Percentiles rank a stretch among this genome's conserved stretches.
These are phyloP conservation scores for Elsinoe fawcettii DNA, from an alignment of 2,329 filamentous ascomycete genomes.

Conservation along the genomic window DNA sequence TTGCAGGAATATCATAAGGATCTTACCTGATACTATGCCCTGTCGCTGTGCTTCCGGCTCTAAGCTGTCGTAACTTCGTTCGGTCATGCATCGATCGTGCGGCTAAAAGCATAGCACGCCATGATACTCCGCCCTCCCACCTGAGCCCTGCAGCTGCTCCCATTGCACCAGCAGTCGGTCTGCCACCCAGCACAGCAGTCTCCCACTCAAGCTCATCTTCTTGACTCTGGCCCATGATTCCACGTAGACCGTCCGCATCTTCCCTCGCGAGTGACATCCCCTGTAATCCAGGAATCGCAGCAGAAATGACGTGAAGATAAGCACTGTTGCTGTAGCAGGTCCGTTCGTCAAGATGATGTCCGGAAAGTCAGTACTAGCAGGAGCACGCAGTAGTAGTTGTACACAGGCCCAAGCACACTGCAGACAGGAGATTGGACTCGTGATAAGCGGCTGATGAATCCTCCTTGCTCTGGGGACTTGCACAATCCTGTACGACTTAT, in stretches of 20 bases:
- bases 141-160: constrained; percentile 47
- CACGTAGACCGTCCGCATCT: constrained; percentile 72
- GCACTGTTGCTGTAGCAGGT: constrained; percentile 76
- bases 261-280: constrained; percentile 36
- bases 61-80: not conserved
- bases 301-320: constrained; percentile 52
- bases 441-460: constrained; percentile 73
- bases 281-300: constrained; percentile 45
- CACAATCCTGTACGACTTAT: constrained; percentile 52
- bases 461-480: constrained; percentile 66
- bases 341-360: constrained; percentile 80
- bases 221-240: constrained; percentile 88
- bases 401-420: constrained; percentile 45
- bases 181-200: constrained; percentile 61
- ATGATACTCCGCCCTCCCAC: constrained; percentile 36
- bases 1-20: not conserved
- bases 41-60: not conserved
- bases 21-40: not conserved
- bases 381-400: constrained; percentile 15
- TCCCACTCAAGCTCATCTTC: constrained; percentile 76
- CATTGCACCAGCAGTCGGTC: constrained; percentile 82
- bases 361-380: constrained; percentile 44
- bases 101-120: constrained; percentile 33
- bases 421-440: constrained; percentile 62
- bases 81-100: not conserved